Evolutionary conservation across 2,329 filamentous ascomycete genomes (phyloP).

Genomic region (Penicillium sp.): DNA sequence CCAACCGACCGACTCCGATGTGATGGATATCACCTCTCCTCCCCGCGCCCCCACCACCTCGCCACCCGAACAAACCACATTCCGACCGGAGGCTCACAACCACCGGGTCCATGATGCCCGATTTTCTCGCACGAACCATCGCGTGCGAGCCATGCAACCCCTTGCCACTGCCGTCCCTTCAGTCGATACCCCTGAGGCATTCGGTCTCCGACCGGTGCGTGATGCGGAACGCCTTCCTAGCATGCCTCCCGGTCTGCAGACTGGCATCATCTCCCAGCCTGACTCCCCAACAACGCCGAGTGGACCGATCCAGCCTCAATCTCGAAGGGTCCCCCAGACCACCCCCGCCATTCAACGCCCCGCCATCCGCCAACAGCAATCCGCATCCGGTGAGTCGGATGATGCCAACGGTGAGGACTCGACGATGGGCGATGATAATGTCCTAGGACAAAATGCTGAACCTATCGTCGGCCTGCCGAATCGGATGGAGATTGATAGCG

Average conservation of each 20-base stretch:
- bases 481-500: slow-evolving; percentile 83
- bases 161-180: slow-evolving; percentile 68
- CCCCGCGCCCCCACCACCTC: slow-evolving; percentile 69
- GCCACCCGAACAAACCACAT: slow-evolving; percentile 71
- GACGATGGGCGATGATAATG: slow-evolving; percentile 69
- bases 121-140: slow-evolving; percentile 51
- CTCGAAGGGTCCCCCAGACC: slow-evolving; percentile 59
- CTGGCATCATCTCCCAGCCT: slow-evolving; percentile 80
- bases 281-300: slow-evolving; percentile 87
- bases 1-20: slow-evolving; percentile 53
- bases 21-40: slow-evolving; percentile 66
- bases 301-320: slow-evolving; percentile 64
- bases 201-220: slow-evolving; percentile 75
- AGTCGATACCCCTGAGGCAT: slow-evolving; percentile 72
- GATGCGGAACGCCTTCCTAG: slow-evolving; percentile 82
- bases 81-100: slow-evolving; percentile 58
- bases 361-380: slow-evolving; percentile 87
- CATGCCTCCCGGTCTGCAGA: slow-evolving; percentile 72
- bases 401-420: slow-evolving; percentile 85
- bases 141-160: slow-evolving; percentile 65
- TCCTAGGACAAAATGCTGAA: slow-evolving; percentile 56
- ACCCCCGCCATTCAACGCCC: slow-evolving; percentile 70
- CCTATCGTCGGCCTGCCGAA: slow-evolving; percentile 80
- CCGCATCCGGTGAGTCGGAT: slow-evolving; percentile 82
- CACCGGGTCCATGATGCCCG: slow-evolving; percentile 50